Base-by-base conservation (phyloP, 2,329 filamentous ascomycete genomes). In the Rutstroemia sp. region DNA sequence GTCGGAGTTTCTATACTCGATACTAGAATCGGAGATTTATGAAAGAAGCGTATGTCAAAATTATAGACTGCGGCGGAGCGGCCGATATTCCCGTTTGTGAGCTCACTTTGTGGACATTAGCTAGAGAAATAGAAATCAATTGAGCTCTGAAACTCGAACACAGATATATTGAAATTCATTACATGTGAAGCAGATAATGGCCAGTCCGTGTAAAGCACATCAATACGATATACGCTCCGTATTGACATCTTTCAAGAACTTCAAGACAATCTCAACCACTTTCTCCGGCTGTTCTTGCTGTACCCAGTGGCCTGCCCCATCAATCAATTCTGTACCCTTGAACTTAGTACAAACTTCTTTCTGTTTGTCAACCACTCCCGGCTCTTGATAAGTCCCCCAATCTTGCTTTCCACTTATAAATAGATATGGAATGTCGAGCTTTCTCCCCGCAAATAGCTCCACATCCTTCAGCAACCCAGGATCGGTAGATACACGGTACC, bases 371-470 rank as follows among this genome's bases (percentile, higher is more conserved):
- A 88, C 66, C 0, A 78, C 82, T 0, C 82, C 82, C 0, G 84
- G 84, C 61, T 85, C 78, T 66, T 88, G 85, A 65, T 80, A 85
- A 34, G 81, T 86, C 0, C 83, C 85, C 85, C 85, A 88, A 61
- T 88, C 86, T 57, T 77, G 70, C 47, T 73, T 74, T 0, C 85
- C 85, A 25, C 77, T 78, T n/a, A 88, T 76, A 62, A 85, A 87
- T 0, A 75, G 71, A 56, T 75, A 78, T 0, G 84, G 84, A 8
- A 85, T 78, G 50, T 82, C 79, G 19, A 88, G 80, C 65, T 77
- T 81, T 66, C 74, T 76, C 0, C 83, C 83, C 0, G 81, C 78
- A 65, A 82, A 86, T 0, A 85, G 65, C 19, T 81, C 74, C 52
- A 82, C 68, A 55, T 87, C 83, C 39, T 72, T 73, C 6, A 69